phyloP scores from a whole-genome alignment of 2,329 filamentous ascomycete species.

The Penicillium sp. region DNA sequence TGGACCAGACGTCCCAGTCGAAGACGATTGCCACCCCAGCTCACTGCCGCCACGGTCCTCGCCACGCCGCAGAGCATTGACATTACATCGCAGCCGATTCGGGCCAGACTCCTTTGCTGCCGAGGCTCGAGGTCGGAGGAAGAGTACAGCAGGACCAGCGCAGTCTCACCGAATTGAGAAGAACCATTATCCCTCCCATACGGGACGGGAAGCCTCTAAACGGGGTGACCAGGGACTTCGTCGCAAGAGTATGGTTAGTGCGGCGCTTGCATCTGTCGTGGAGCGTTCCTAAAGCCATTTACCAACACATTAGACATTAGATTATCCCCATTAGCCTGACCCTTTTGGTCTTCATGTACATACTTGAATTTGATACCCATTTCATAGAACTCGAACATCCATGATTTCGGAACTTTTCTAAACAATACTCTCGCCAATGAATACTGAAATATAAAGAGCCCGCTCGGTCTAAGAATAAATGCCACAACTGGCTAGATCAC shows the following conservation, averaged over 20 bases:
- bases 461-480: too few species aligned
- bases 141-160: conserved; percentile 27
- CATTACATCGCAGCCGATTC: conserved; percentile 30
- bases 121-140: conserved; percentile 23
- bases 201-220: conserved; percentile 27
- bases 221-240: conserved; percentile 37
- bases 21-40: conserved; percentile 40
- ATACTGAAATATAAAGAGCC: too few species aligned
- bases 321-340: background rate
- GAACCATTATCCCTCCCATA: conserved; percentile 23
- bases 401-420: too few species aligned
- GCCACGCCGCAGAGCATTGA: conserved; percentile 30
- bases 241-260: conserved; percentile 40
- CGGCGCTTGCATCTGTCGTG: conserved; percentile 37
- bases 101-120: conserved; percentile 14
- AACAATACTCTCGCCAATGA: too few species aligned
- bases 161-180: conserved; percentile 36
- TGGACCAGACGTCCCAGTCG: conserved; percentile 2
- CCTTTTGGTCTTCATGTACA: conserved; percentile 14
- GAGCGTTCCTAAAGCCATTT: conserved; percentile 15
- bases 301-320: too few species aligned
- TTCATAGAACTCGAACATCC: background rate
- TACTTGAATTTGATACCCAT: conserved; percentile 20
- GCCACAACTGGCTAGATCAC: too few species aligned
- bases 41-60: conserved; percentile 36